A percentile compares a stretch with the other conserved stretches of the same genome.
These are phyloP conservation scores for Amaranthus cruentus DNA, from an alignment of 148 eudicot species.

Conservation along the genomic window DNA sequence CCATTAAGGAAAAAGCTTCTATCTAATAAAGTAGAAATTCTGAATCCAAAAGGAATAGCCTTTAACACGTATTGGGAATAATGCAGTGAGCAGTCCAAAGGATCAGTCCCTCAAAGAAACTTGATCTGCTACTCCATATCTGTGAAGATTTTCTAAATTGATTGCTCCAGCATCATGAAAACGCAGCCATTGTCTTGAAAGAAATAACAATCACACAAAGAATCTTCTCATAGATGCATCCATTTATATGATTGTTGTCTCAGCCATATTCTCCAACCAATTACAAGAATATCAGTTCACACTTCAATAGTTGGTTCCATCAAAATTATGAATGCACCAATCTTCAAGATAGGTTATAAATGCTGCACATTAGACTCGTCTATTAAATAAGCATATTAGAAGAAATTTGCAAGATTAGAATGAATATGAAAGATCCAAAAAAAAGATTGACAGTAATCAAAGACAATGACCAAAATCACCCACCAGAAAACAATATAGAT, in stretches of 20 bases:
- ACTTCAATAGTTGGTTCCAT: slow-evolving; percentile 2
- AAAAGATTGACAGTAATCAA: background rate
- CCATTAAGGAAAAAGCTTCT: slow-evolving; percentile 34
- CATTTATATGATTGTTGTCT: background rate
- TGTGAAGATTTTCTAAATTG: background rate
- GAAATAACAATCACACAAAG: background rate
- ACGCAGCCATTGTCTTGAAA: slow-evolving; percentile 17
- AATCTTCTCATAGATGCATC: background rate
- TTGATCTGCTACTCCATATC: slow-evolving; percentile 11
- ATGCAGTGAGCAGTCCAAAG: slow-evolving; percentile 4
- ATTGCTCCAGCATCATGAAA: background rate
- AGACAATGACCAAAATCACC: background rate
- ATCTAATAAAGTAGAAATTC: background rate
- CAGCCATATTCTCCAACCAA: slow-evolving; percentile 1
- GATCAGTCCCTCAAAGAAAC: slow-evolving; percentile 7
- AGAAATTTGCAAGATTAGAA: background rate
- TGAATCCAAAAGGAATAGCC: background rate
- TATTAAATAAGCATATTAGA: background rate
- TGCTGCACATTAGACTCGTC: slow-evolving; percentile 11
- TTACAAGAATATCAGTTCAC: slow-evolving; percentile 1
- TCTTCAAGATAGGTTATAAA: background rate
- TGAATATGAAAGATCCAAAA: too few relatives aligned
- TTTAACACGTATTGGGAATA: slow-evolving; percentile 1
- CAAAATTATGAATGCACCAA: background rate
- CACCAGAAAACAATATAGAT: background rate